Conservation (phyloP, 768 basidiomycete genomes). For the Trametes meyenii region DNA sequence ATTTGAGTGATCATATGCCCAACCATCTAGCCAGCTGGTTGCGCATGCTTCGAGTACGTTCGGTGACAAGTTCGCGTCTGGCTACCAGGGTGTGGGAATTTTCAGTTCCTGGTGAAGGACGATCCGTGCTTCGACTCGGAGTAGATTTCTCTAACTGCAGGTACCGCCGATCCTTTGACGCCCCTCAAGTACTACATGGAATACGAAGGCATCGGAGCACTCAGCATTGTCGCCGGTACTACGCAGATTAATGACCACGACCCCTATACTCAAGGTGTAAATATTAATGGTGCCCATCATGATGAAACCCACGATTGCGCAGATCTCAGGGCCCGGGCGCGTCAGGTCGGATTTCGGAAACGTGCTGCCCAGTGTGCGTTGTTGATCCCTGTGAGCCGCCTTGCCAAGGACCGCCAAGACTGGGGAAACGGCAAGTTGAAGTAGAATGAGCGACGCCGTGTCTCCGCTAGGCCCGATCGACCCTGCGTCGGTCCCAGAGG, state of each 20-base stretch:
- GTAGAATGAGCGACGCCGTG: conserved; percentile 21
- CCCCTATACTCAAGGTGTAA: not conserved
- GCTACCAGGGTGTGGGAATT: too few species aligned
- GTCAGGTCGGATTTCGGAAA: not conserved
- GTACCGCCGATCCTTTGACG: too few species aligned
- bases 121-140: too few species aligned
- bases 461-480: conserved; percentile 54
- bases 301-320: conserved; percentile 2
- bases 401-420: not conserved
- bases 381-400: too few species aligned
- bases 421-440: not conserved
- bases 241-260: not conserved
- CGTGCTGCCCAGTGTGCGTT: not conserved
- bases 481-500: conserved; percentile 44
- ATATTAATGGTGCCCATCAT: conserved; percentile 15
- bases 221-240: not conserved
- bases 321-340: not conserved
- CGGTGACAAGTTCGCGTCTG: too few species aligned
- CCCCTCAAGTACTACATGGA: too few species aligned
- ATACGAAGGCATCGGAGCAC: too few species aligned
- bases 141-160: too few species aligned
- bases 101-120: too few species aligned
- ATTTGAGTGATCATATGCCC: too few species aligned
- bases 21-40: too few species aligned
- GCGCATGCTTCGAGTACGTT: too few species aligned